A percentile compares a stretch with the other conserved stretches of the same genome.
These are phyloP conservation scores for Aspergillus neoniger DNA, from an alignment of 2,329 filamentous ascomycete species.

Conservation along the genomic window DNA sequence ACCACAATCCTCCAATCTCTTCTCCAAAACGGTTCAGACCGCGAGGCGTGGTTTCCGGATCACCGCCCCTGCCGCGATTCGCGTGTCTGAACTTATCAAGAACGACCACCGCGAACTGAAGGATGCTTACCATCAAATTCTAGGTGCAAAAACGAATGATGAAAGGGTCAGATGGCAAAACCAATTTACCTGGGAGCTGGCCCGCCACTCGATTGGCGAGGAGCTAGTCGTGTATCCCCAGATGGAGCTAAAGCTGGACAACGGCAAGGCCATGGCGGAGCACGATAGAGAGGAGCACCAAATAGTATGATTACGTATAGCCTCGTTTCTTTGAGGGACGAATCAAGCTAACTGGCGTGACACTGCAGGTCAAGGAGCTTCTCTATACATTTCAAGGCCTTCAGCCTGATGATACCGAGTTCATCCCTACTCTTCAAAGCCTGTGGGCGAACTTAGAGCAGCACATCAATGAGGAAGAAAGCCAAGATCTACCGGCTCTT, in stretches of 20 bases:
- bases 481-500: conserved; percentile 49
- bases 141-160: conserved; percentile 41
- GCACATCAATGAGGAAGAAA: conserved; percentile 55
- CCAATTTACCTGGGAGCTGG: conserved; percentile 54
- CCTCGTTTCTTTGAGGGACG: no score
- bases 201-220: conserved; percentile 52
- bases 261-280: conserved; percentile 48
- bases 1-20: no score
- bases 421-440: conserved; percentile 42
- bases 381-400: conserved; percentile 54
- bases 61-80: no score
- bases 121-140: conserved; percentile 44
- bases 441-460: conserved; percentile 45
- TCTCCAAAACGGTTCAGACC: no score
- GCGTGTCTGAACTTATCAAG: conserved; percentile 37
- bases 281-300: conserved; percentile 51
- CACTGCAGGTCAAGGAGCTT: conserved; percentile 50
- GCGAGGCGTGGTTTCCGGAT: no score
- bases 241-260: conserved; percentile 50
- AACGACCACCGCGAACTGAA: conserved; percentile 44
- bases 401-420: conserved; percentile 39
- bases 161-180: conserved; percentile 49
- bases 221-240: conserved; percentile 57
- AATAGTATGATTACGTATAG: conserved; percentile 1
- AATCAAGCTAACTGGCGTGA: no score